Evolutionary conservation across 495 filamentous ascomycete genomes (phyloP), one percentile per base, ranked within the genome.

Genomic region (Durotheca rogersii): DNA sequence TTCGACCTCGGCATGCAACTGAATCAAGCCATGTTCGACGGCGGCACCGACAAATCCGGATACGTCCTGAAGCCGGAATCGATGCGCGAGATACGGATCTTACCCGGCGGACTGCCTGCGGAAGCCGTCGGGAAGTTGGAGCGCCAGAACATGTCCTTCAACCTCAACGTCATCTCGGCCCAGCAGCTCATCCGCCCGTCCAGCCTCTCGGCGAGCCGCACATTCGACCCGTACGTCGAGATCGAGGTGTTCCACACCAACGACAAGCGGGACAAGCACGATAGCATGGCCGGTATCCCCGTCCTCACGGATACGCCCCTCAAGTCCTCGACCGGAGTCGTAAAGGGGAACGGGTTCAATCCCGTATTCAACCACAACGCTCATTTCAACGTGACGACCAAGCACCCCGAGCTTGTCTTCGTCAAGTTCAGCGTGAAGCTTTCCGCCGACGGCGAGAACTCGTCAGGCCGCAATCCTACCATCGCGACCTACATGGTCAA

Each of bases 21-120:
- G 64, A 97, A 97, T 58, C 88, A 92, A 43, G 93, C 93, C 52
- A 98, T 98, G 93, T 98, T 97, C 67, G 86, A 89, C n/a, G 86
- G 89, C 40, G 90, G 90, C 20, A 82, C 81, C 15, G 93, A 96
- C 68, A 81, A 83, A 40, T 85, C 86, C 6, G 93, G 93, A 15
- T 98, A 96, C 56, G 88, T 97, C 16, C 79, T 97, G 30, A 98
- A 98, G 67, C 93, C 93, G 4, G 78, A 85, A 37, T 87, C 90
- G 57, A 80, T 93, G 34, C 87, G 92, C 27, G 72, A 77, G 38
- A 79, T 79, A 41, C 71, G 72, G 47, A 66, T 73, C 16, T 66
- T 76, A 5, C 69, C 71, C 20, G 76, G 78, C 33, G 73, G 70
- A 44, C 65, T 67, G 27, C 65, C 74, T 18, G 59, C 64, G 25